Evolutionary conservation across 139 green algal genomes (phyloP).

Genomic region (Volvox reticuliferus): DNA sequence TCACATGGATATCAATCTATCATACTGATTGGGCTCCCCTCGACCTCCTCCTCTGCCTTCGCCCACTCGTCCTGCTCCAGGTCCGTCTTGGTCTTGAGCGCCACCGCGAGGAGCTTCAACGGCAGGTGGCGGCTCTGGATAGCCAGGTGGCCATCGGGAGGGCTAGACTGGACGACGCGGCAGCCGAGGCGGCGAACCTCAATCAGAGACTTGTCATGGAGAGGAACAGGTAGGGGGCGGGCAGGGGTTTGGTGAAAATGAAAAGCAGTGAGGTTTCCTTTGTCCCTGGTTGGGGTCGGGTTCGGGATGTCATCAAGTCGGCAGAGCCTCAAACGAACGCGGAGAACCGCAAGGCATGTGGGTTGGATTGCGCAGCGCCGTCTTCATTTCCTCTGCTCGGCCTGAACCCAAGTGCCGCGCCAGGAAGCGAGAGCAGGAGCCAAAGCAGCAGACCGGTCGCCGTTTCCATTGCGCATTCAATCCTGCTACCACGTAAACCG

Average conservation of each 20-base stretch:
- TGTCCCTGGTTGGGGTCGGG: too few species aligned
- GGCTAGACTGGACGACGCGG: conserved; percentile 57
- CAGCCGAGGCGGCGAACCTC: conserved; percentile 50
- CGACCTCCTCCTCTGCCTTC: background rate
- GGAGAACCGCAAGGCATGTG: too few species aligned
- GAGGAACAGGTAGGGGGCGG: conserved; percentile 41
- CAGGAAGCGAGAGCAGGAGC: too few species aligned
- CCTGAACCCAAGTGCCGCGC: too few species aligned
- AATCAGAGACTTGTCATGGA: conserved; percentile 66
- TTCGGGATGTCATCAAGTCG: too few species aligned
- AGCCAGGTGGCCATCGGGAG: conserved; percentile 56
- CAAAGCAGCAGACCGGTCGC: too few species aligned
- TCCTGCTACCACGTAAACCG: background rate
- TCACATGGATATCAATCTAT: background rate
- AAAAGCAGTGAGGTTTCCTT: too few species aligned
- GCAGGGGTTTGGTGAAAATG: background rate
- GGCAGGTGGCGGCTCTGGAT: conserved; percentile 73
- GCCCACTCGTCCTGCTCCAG: conserved; percentile 22
- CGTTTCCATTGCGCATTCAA: too few species aligned
- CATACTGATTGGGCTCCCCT: too few species aligned
- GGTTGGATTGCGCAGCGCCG: too few species aligned
- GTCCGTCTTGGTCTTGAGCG: conserved; percentile 78
- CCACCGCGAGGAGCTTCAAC: conserved; percentile 77
- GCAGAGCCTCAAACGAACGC: too few species aligned
- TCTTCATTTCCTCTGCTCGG: too few species aligned